A percentile compares a stretch with the other conserved stretches of the same genome.
Conservation (phyloP, 2,329 filamentous ascomycete genomes). For the Metarhizium rileyi region DNA sequence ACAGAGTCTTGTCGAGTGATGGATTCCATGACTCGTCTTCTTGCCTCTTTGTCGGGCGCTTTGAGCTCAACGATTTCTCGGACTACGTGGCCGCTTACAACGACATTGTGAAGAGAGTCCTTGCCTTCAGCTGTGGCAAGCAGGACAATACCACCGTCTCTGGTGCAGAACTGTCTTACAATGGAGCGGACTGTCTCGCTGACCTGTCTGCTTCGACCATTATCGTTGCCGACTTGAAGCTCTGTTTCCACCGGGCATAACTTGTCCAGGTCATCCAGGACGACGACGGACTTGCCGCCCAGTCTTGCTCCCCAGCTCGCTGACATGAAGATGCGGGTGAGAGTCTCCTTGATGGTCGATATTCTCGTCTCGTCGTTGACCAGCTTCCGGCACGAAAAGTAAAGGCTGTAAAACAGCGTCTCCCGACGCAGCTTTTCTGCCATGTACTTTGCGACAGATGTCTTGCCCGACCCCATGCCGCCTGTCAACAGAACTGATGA, state of each 20-base stretch:
- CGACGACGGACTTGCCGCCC: slow-evolving; percentile 72
- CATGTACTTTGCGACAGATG: slow-evolving; percentile 65
- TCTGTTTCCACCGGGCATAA: slow-evolving; percentile 91
- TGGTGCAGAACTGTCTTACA: slow-evolving; percentile 73
- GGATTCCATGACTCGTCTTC: slow-evolving; percentile 73
- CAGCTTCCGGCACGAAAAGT: slow-evolving; percentile 77
- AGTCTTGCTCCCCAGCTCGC: slow-evolving; percentile 86
- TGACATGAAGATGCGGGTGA: slow-evolving; percentile 74
- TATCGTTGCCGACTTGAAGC: slow-evolving; percentile 85
- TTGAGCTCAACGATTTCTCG: slow-evolving; percentile 84
- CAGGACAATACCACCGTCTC: slow-evolving; percentile 72
- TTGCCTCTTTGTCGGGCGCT: slow-evolving; percentile 84
- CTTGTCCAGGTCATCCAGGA: slow-evolving; percentile 88
- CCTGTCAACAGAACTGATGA: slow-evolving; percentile 88
- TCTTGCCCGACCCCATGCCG: slow-evolving; percentile 84
- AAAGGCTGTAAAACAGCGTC: slow-evolving; percentile 70
- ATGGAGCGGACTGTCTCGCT: slow-evolving; percentile 81
- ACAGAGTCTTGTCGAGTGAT: slow-evolving; percentile 52
- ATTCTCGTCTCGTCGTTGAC: slow-evolving; percentile 87
- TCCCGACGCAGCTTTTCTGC: slow-evolving; percentile 64
- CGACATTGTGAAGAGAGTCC: slow-evolving; percentile 80
- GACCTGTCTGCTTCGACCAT: slow-evolving; percentile 82
- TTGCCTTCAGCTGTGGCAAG: slow-evolving; percentile 89
- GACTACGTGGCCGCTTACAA: slow-evolving; percentile 85
- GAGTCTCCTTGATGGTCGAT: slow-evolving; percentile 80